Percentiles rank a stretch among this genome's conserved stretches.
Conservation (phyloP, 192 early-diverging fungal species). For the Mortierella hygrophila region DNA sequence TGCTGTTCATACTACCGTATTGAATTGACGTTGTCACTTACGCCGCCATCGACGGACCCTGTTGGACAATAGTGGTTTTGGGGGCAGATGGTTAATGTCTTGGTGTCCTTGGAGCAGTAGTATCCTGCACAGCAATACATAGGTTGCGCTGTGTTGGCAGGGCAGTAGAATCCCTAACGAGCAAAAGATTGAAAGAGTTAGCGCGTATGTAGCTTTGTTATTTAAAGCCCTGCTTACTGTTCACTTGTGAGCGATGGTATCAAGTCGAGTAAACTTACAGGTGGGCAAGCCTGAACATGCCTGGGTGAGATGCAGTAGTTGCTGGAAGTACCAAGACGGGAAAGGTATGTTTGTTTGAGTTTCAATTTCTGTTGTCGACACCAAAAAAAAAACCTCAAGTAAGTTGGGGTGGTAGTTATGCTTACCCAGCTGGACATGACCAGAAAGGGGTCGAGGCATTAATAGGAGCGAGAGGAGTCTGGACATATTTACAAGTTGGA, state of each 20-base stretch:
- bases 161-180: conserved; percentile 63
- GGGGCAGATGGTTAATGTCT: conserved; percentile 62
- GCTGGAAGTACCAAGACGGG: neutral
- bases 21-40: neutral
- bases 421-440: conserved; percentile 44
- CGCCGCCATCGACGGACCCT: conserved; percentile 54
- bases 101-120: conserved; percentile 64
- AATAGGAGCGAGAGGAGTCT: conserved; percentile 17
- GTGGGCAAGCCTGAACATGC: conserved; percentile 29
- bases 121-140: conserved; percentile 71
- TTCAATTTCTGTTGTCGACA: neutral
- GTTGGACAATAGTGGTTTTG: conserved; percentile 64
- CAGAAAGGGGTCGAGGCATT: conserved; percentile 33
- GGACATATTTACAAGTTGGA: conserved; percentile 40
- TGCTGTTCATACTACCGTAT: neutral
- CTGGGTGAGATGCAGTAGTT: conserved; percentile 45
- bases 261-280: conserved; percentile 3
- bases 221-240: neutral
- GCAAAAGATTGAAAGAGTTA: neutral
- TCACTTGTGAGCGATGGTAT: neutral
- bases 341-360: neutral
- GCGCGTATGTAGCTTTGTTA: neutral
- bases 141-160: conserved; percentile 67
- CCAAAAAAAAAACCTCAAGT: neutral
- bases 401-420: neutral